These are phyloP conservation scores for Nidularia pulvinata DNA, from an alignment of 768 basidiomycete species.

Conservation along the genomic window DNA sequence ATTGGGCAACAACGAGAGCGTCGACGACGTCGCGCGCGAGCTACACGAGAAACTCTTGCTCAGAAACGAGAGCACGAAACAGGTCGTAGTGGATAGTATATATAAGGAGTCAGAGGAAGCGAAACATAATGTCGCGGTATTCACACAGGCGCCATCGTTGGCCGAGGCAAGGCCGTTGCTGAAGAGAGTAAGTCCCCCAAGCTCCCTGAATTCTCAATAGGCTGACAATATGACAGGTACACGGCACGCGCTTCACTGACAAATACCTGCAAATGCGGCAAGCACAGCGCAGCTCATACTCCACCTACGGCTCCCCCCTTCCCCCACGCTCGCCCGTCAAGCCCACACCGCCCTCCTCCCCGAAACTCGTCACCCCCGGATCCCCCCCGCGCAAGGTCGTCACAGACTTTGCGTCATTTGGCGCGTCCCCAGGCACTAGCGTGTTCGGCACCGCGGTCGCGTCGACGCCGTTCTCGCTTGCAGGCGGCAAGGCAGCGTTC, in stretches of 20 bases:
- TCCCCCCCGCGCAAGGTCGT: slow-evolving; percentile 89
- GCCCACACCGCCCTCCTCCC: slow-evolving; percentile 32
- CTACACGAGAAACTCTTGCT: slow-evolving; percentile 89
- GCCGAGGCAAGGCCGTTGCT: slow-evolving; percentile 75
- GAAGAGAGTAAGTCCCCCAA: slow-evolving; percentile 59
- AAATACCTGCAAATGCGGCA: slow-evolving; percentile 86
- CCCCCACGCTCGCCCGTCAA: slow-evolving; percentile 37
- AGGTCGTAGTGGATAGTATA: slow-evolving; percentile 94
- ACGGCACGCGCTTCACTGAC: slow-evolving; percentile 96
- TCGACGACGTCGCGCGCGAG: slow-evolving; percentile 95
- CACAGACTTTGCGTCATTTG: slow-evolving; percentile 86
- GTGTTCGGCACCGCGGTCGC: slow-evolving; percentile 86
- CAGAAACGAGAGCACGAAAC: slow-evolving; percentile 96
- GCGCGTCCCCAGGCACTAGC: slow-evolving; percentile 70
- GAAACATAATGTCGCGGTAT: slow-evolving; percentile 86
- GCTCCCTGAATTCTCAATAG: slow-evolving; percentile 2
- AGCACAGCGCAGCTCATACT: slow-evolving; percentile 51
- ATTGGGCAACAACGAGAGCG: slow-evolving; percentile 90
- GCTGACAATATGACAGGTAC: slow-evolving; percentile 53
- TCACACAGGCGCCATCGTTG: slow-evolving; percentile 71
- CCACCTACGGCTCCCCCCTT: slow-evolving; percentile 49
- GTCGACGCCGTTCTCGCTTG: slow-evolving; percentile 76
- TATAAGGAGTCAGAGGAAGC: slow-evolving; percentile 92
- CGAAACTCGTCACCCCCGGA: slow-evolving; percentile 29
- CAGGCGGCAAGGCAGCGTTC: slow-evolving; percentile 83